Base-by-base conservation (phyloP, 1,284 basidiomycete species). In the Athelia sp. region DNA sequence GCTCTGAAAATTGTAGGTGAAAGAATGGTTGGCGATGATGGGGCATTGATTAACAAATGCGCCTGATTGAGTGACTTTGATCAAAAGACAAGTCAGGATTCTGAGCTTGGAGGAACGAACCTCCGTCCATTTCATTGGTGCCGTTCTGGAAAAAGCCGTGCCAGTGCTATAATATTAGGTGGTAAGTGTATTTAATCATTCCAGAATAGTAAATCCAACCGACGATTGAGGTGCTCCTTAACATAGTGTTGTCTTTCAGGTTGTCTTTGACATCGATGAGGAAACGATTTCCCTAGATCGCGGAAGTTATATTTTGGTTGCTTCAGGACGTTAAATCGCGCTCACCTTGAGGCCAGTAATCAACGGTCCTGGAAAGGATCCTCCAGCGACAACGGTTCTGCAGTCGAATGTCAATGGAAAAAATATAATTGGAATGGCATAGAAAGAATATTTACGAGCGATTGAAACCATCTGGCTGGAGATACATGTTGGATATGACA, bases 11-110 rank as follows among this genome's bases (percentile, higher is more conserved):
- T 62, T 50, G 53, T 77, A 68, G 14, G 66, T 60, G 58, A 76
- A 78, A 3, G 64, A 64, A 22, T 64, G 46, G 4, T 66, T 67
- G 1, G 72, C 62, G 0, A 70, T 60, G 44, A 79, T 79, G 0
- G 74, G 73, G 56, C 78, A 79, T 58, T 78, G 74, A 26, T 65
- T 71, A 9, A 63, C 59, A 17, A 40, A 40, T n/a, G 36, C 36
- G 36, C 36, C 36, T 40, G 36, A 8, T n/a, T 17, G 8, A 40
- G n/a, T 8, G 19, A 40, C 6, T n/a, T n/a, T n/a, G 13, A 13
- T 29, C 4, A 29, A 13, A 40, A 40, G n/a, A n/a, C 36, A 4
- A 6, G 19, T 17, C 8, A n/a, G 67, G 57, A 17, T 54, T 55
- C 62, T 36, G 55, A 56, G 9, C 6, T 6, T n/a, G n/a, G 6